Conservation (phyloP, 257 asterid genomes). For the Verbascum thapsus region DNA sequence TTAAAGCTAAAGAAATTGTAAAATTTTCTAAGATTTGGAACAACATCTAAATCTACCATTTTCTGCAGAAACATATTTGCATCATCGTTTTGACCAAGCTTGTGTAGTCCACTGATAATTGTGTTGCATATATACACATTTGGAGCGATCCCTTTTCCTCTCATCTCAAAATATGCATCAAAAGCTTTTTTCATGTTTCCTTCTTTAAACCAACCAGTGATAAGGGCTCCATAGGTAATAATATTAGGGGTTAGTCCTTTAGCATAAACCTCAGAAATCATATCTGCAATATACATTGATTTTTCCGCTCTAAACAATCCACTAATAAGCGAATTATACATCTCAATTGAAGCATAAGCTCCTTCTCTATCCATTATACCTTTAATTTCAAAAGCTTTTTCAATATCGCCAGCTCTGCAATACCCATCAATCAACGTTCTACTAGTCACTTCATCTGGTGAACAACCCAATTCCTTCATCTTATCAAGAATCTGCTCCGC, state of each 20-base stretch:
- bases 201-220: conserved; percentile 77
- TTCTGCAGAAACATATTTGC: conserved; percentile 68
- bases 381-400: conserved; percentile 58
- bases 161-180: conserved; percentile 77
- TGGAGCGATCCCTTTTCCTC: conserved; percentile 60
- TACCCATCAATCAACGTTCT: conserved; percentile 74
- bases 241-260: conserved; percentile 54
- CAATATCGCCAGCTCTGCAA: conserved; percentile 63
- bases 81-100: conserved; percentile 59
- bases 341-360: conserved; percentile 59
- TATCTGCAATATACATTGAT: conserved; percentile 42
- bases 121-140: conserved; percentile 66
- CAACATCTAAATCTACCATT: conserved; percentile 52
- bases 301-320: conserved; percentile 69
- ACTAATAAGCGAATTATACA: conserved; percentile 74
- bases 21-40: conserved; percentile 47
- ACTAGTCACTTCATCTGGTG: conserved; percentile 69
- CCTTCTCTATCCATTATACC: conserved; percentile 55
- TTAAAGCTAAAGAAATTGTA: conserved; percentile 40
- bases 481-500: conserved; percentile 64
- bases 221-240: conserved; percentile 84
- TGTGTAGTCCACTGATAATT: conserved; percentile 73
- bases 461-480: conserved; percentile 66
- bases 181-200: conserved; percentile 72
- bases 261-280: conserved; percentile 56